Conservation (phyloP, 208 protist species). For the Trypanosoma avium region DNA sequence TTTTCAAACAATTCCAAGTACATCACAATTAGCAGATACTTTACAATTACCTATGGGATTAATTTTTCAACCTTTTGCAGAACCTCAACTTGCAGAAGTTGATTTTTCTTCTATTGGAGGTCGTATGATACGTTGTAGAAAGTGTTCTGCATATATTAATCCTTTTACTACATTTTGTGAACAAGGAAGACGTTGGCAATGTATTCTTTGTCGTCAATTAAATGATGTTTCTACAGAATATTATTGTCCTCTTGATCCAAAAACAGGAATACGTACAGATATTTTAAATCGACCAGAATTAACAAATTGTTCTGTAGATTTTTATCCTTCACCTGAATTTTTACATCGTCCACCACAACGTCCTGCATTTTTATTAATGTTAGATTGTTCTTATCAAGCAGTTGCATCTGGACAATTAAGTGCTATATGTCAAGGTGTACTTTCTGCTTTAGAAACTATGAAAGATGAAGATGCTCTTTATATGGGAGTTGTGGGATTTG, state of each 20-base stretch:
- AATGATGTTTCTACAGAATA: conserved; percentile 92
- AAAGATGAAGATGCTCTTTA: conserved; percentile 77
- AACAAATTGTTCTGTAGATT: conserved; percentile 87
- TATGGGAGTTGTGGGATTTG: conserved; percentile 79
- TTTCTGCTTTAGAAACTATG: conserved; percentile 69
- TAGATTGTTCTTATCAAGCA: conserved; percentile 93
- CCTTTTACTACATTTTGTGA: conserved; percentile 96
- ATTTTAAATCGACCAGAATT: conserved; percentile 89
- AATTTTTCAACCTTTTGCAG: conserved; percentile 74
- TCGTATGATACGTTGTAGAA: conserved; percentile 76
- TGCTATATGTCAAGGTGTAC: conserved; percentile 62
- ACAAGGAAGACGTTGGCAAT: conserved; percentile 91
- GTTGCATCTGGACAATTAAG: conserved; percentile 86
- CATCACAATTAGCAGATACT: conserved; percentile 50
- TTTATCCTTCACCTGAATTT: conserved; percentile 96
- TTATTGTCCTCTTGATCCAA: conserved; percentile 81
- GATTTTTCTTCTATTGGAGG: conserved; percentile 65
- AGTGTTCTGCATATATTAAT: conserved; percentile 97
- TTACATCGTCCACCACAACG: conserved; percentile 89
- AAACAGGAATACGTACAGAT: conserved; percentile 82
- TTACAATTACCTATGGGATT: conserved; percentile 74
- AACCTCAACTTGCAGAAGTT: conserved; percentile 57
- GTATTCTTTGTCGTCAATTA: conserved; percentile 92
- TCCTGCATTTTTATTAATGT: conserved; percentile 93
- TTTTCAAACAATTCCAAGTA: conserved; percentile 55